phyloP scores from a whole-genome alignment of 306 rosid species.

The Pyrus pyrifolia region DNA sequence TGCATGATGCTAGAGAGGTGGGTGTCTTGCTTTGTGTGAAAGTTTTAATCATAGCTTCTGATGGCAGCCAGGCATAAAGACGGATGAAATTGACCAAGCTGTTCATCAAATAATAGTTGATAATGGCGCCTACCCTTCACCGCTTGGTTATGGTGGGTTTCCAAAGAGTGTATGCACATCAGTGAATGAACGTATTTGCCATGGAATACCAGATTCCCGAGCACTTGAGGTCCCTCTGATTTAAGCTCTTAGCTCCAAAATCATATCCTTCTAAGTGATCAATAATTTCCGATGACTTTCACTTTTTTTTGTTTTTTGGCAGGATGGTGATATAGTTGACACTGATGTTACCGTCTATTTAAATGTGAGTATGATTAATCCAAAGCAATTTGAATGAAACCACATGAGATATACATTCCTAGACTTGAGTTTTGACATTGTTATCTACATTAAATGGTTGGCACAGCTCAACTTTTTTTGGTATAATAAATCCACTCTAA shows the following conservation, averaged over 20 bases:
- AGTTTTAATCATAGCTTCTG: conserved; percentile 38
- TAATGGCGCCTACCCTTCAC: conserved; percentile 93
- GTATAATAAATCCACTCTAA: too few relatives aligned
- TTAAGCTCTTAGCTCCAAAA: conserved; percentile 7
- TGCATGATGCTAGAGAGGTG: not conserved
- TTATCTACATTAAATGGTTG: not conserved
- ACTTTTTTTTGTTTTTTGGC: conserved; percentile 20
- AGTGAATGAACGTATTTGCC: conserved; percentile 94
- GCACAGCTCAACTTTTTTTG: too few relatives aligned
- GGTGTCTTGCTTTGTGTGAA: conserved; percentile 6
- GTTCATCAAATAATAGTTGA: conserved; percentile 95
- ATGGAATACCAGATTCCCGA: conserved; percentile 90
- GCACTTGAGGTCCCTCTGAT: conserved; percentile 57
- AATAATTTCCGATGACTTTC: not conserved
- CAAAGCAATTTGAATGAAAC: not conserved
- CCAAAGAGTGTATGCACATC: conserved; percentile 99
- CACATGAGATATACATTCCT: not conserved
- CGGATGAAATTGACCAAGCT: conserved; percentile 89
- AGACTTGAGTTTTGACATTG: not conserved
- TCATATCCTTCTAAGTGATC: not conserved
- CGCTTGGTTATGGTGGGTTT: conserved; percentile 90
- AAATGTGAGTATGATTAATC: conserved; percentile 51
- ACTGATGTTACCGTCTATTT: conserved; percentile 87
- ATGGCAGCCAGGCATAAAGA: conserved; percentile 92
- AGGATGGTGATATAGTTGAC: conserved; percentile 95